Conservation (phyloP, 441 rosid species). For the Rhodomyrtus psidioides region DNA sequence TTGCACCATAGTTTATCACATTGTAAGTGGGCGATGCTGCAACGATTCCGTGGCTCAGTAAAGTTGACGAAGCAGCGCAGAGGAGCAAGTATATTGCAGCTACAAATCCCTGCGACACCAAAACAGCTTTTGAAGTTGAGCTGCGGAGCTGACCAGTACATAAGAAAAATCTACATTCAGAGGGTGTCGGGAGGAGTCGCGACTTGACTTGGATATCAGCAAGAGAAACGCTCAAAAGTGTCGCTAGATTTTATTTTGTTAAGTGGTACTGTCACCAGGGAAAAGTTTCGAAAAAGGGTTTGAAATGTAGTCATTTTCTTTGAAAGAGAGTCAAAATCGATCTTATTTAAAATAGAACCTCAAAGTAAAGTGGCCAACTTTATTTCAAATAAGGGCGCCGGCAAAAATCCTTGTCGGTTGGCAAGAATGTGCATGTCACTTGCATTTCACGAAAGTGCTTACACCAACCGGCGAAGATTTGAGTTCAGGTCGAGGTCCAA, state of each 20-base stretch:
- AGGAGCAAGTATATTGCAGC: not conserved
- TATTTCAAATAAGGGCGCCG: too few relatives aligned
- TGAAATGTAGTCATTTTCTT: not conserved
- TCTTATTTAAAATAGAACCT: not conserved
- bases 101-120: not conserved
- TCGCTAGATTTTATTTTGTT: too few relatives aligned
- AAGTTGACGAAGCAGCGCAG: not conserved
- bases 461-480: too few relatives aligned
- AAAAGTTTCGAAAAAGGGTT: not conserved
- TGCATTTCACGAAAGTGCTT: too few relatives aligned
- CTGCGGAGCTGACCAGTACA: not conserved
- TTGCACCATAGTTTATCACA: conserved; percentile 19
- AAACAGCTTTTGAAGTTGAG: not conserved
- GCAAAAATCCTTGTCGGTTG: too few relatives aligned
- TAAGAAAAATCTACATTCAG: too few relatives aligned
- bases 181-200: too few relatives aligned
- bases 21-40: not conserved
- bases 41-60: not conserved
- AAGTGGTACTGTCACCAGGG: not conserved
- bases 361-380: too few relatives aligned
- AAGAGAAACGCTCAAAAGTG: too few relatives aligned
- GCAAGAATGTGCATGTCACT: too few relatives aligned
- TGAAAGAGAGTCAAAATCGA: not conserved
- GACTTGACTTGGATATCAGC: too few relatives aligned
- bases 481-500: too few relatives aligned